Conservation (phyloP, 2,329 filamentous ascomycete genomes). For the Penicillium sp. region DNA sequence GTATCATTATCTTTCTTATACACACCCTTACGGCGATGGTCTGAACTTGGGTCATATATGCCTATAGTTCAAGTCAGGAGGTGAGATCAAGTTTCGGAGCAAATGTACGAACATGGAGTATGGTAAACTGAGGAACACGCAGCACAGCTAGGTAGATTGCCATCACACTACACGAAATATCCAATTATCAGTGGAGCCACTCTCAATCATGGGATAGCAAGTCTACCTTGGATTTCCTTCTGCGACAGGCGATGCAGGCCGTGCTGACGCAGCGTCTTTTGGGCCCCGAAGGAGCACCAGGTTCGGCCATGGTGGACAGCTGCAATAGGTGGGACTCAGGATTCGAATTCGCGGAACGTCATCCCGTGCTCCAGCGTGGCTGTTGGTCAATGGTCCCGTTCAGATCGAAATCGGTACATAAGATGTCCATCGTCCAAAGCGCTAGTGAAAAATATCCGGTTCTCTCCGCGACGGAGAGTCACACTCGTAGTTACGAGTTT, state of each 20-base stretch:
- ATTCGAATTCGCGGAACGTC: conserved; percentile 16
- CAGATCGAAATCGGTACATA: conserved; percentile 2
- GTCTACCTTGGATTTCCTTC: conserved; percentile 68
- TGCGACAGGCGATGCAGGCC: conserved; percentile 77
- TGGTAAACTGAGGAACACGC: conserved; percentile 92
- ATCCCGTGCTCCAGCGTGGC: conserved; percentile 25
- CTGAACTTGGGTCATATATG: conserved; percentile 92
- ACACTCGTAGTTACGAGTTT: background rate
- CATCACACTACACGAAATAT: conserved; percentile 65
- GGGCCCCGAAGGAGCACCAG: conserved; percentile 20
- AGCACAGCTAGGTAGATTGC: conserved; percentile 84
- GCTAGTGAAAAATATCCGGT: background rate
- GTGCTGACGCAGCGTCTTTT: conserved; percentile 80
- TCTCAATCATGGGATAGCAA: background rate
- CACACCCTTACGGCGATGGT: conserved; percentile 93
- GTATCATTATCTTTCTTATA: conserved; percentile 92
- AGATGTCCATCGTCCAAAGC: conserved; percentile 12
- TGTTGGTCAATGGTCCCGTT: conserved; percentile 23
- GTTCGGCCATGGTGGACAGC: conserved; percentile 28
- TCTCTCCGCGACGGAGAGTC: background rate
- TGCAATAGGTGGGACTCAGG: conserved; percentile 11
- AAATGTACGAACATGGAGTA: conserved; percentile 38
- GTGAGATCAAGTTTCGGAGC: background rate
- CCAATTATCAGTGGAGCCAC: background rate
- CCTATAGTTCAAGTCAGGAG: conserved; percentile 55